A percentile compares a stretch with the other conserved stretches of the same genome.
Conservation (phyloP, 257 asterid genomes). For the Solanum chiquidenum region DNA sequence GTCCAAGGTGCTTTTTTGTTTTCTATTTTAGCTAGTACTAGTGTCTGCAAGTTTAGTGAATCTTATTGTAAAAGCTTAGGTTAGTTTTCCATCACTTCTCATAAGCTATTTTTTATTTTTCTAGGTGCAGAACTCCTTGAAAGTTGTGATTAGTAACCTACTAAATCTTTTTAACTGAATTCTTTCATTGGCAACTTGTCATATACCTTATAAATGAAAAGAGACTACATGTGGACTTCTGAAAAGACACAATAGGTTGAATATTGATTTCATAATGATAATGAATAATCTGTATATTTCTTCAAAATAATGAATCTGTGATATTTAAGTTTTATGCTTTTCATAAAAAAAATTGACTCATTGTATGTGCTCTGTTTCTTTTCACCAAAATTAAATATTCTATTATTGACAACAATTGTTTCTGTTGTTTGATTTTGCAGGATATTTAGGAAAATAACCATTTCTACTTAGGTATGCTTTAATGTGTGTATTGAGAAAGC, state of each 20-base stretch:
- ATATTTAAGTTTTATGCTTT: not conserved
- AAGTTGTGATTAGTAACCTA: too few species aligned
- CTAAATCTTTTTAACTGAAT: too few species aligned
- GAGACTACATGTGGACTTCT: too few species aligned
- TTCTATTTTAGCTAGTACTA: not conserved
- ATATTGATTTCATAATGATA: not conserved
- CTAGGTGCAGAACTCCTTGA: too few species aligned
- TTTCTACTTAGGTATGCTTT: conserved; percentile 56
- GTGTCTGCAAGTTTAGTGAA: not conserved
- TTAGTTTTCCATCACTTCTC: not conserved
- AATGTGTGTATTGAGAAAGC: not conserved
- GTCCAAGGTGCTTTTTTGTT: not conserved
- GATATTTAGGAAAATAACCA: conserved; percentile 26
- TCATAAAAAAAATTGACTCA: too few species aligned
- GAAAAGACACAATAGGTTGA: not conserved
- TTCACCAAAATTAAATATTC: not conserved
- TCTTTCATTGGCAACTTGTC: too few species aligned
- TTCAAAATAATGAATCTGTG: not conserved
- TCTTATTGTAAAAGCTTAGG: not conserved
- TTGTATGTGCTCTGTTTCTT: not conserved
- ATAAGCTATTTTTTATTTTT: too few species aligned
- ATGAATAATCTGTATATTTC: not conserved
- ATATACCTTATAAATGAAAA: too few species aligned
- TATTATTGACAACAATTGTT: not conserved
- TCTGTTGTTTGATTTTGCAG: not conserved